Conservation (phyloP, 495 filamentous ascomycete species). For the Aspergillus panamensis region DNA sequence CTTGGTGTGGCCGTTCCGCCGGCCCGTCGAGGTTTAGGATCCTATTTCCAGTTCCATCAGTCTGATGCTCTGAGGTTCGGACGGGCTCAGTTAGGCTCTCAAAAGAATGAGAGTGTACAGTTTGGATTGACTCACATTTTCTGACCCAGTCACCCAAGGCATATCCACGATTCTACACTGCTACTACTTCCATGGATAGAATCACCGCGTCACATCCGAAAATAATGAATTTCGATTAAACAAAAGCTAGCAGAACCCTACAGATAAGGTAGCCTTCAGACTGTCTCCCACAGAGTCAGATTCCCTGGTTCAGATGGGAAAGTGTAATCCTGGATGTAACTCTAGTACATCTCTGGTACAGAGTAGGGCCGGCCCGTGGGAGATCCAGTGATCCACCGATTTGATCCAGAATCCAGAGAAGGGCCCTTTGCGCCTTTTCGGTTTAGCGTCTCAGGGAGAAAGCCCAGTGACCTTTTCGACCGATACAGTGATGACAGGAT, state of each 20-base stretch:
- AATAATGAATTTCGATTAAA: too few species aligned
- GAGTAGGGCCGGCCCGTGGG: conserved; percentile 26
- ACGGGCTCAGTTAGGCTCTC: not conserved
- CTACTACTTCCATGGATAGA: too few species aligned
- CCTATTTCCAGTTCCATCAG: conserved; percentile 2
- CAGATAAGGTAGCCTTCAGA: too few species aligned
- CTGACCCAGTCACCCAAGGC: conserved; percentile 2
- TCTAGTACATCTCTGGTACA: conserved; percentile 20
- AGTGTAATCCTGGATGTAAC: not conserved
- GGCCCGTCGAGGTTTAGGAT: conserved; percentile 6
- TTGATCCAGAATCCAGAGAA: not conserved
- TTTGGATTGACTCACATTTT: not conserved
- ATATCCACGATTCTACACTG: not conserved
- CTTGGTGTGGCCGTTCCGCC: conserved; percentile 23
- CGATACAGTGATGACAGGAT: conserved; percentile 21
- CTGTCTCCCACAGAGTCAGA: too few species aligned
- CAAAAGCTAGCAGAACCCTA: too few species aligned
- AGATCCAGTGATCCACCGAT: conserved; percentile 15
- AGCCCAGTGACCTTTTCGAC: conserved; percentile 7
- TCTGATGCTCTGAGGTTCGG: not conserved
- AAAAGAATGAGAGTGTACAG: conserved; percentile 9
- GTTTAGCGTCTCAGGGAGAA: conserved; percentile 5
- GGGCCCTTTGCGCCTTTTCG: conserved; percentile 13
- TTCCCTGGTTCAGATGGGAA: too few species aligned
- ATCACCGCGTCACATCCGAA: too few species aligned